Percentiles rank a stretch among this genome's conserved stretches.
These are phyloP conservation scores for Urochloa ruziziensis DNA, from an alignment of 176 grass and related monocot genomes.

Conservation along the genomic window DNA sequence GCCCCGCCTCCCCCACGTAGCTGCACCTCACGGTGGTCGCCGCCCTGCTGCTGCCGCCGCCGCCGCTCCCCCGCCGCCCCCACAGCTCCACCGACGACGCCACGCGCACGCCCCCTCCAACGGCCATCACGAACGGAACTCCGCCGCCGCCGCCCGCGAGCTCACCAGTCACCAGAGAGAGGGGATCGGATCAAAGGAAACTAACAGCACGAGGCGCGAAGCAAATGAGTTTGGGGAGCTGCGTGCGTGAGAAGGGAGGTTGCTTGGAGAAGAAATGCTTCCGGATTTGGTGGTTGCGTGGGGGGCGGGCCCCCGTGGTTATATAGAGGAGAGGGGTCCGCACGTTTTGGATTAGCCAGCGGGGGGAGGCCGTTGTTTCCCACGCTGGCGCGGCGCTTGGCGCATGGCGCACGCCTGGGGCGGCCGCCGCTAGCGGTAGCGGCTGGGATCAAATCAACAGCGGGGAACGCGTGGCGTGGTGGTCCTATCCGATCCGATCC, in stretches of 20 bases:
- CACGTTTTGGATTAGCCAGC: not conserved
- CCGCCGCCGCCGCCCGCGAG: not conserved
- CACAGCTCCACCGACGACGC: slow-evolving; percentile 24
- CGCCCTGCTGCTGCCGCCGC: not conserved
- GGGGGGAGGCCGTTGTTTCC: not conserved
- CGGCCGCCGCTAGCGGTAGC: not conserved
- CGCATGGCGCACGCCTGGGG: not conserved
- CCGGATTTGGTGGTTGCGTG: not conserved
- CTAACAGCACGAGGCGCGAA: not conserved
- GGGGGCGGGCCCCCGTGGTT: not conserved
- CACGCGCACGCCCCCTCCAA: not conserved
- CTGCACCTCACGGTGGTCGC: slow-evolving; percentile 4
- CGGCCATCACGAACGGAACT: not conserved
- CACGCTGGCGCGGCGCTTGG: not conserved
- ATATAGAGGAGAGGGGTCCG: not conserved
- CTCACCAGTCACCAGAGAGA: not conserved
- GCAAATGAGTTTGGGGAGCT: not conserved
- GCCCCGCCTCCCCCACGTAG: not conserved
- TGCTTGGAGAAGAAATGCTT: not conserved
- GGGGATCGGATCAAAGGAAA: not conserved
- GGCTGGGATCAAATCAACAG: not conserved
- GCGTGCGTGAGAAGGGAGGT: not conserved
- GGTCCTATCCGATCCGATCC: not conserved
- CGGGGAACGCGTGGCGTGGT: not conserved
- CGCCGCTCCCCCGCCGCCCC: not conserved